Evolutionary conservation across 2,329 filamentous ascomycete genomes (phyloP).

Genomic region (Sporothrix luriei): DNA sequence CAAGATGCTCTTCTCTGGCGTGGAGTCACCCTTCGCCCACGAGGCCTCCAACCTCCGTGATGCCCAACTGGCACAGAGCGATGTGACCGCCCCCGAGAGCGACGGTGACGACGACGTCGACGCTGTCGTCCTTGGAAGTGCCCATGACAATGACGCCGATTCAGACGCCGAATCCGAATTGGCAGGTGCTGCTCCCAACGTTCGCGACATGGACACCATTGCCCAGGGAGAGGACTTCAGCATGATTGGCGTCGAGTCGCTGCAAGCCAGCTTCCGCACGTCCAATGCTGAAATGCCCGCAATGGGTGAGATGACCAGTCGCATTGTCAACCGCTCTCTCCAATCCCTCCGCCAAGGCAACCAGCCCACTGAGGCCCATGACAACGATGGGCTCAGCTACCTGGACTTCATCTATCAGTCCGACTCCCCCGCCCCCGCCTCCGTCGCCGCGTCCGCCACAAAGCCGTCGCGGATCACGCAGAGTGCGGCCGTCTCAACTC

Average conservation of each 20-base stretch:
- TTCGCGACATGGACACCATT: constrained; percentile 40
- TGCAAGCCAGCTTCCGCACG: constrained; percentile 35
- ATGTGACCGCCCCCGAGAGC: neutral
- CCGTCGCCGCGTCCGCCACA: neutral
- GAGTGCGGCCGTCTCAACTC: neutral
- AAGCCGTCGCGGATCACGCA: constrained; percentile 3
- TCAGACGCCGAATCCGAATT: constrained; percentile 38
- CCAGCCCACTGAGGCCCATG: constrained; percentile 9
- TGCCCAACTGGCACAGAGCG: constrained; percentile 22
- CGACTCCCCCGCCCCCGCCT: constrained; percentile 16
- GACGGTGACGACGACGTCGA: constrained; percentile 22
- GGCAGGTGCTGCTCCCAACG: constrained; percentile 29
- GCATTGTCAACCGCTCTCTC: constrained; percentile 59
- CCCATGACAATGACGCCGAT: constrained; percentile 10
- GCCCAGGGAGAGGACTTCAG: constrained; percentile 41
- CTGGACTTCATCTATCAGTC: constrained; percentile 33
- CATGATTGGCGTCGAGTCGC: constrained; percentile 38
- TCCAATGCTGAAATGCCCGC: constrained; percentile 53
- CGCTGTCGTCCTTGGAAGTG: constrained; percentile 6
- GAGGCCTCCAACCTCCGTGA: constrained; percentile 6
- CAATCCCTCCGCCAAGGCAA: constrained; percentile 51
- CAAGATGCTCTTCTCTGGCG: constrained; percentile 25
- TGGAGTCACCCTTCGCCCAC: constrained; percentile 22
- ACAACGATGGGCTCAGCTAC: constrained; percentile 29
- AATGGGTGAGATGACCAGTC: constrained; percentile 58